Conservation (phyloP, 139 green algal species). For the Chlorella vulgaris region DNA sequence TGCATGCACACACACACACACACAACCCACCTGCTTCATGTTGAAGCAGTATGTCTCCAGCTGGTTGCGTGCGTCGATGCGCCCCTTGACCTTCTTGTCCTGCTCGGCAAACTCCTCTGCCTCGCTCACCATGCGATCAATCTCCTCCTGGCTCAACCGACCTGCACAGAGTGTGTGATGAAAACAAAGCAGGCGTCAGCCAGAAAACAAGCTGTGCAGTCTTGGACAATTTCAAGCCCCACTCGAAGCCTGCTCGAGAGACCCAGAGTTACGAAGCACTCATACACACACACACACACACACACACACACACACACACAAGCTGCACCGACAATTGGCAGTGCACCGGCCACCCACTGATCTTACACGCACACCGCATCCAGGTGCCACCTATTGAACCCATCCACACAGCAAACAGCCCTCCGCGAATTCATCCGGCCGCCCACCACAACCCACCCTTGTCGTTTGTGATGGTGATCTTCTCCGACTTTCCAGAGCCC, state of each 20-base stretch:
- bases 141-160: slow-evolving; percentile 70
- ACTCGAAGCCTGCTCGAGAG: no score
- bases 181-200: no score
- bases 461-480: slow-evolving; percentile 91
- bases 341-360: no score
- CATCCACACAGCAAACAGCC: no score
- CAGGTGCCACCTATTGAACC: background rate
- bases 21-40: background rate
- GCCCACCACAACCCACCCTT: slow-evolving; percentile 54
- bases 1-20: background rate
- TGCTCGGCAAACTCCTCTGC: slow-evolving; percentile 70
- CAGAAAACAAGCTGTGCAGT: no score
- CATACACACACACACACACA: no score
- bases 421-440: no score
- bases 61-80: slow-evolving; percentile 77
- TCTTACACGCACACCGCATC: no score
- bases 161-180: slow-evolving; percentile 43
- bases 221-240: no score
- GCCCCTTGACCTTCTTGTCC: slow-evolving; percentile 61
- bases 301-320: no score
- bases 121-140: slow-evolving; percentile 76
- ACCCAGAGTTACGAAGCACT: no score
- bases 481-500: slow-evolving; percentile 79
- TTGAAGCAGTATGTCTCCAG: slow-evolving; percentile 28
- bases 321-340: no score